Evolutionary conservation across 805 yeast species (phyloP), one percentile per base, ranked within the genome.

Genomic region (Metschnikowia bowlesiae): DNA sequence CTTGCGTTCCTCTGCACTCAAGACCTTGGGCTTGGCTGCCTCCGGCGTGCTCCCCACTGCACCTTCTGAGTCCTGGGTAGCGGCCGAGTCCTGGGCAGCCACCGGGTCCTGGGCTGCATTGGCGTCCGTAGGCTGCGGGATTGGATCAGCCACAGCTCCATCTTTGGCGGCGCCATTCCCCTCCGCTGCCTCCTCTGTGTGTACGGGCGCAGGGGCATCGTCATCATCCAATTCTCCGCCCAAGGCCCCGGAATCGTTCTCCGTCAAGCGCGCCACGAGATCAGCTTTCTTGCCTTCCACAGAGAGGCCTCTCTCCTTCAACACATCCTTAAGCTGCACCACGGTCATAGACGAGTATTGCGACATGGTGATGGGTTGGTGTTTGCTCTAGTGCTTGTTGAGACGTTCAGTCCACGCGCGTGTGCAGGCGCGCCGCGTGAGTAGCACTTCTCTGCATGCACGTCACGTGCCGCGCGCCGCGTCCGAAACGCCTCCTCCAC

Each of bases 231-330:
- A 44, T 10, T 49, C 47, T 11, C 29, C 45, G 34, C 39, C 51
- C 46, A 35, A 16, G 16, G 39, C 40, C n/a, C 38, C 35, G 30
- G 49, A 29, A 58, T 84, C 91, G 32, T 76, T 66, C 53, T 82
- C 89, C 52, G 74, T 79, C 54, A 87, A 71, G 59, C 94, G 78
- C 13, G 79, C 79, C 50, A 87, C 72, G 57, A 87, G 71, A 47
- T 89, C 97, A 39, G 85, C 83, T 67, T 92, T 92, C 59, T 88
- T 83, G 22, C 98, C 98, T 37, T 79, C 79, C 6, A 75, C 73
- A 2, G 94, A 66, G 46, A 92, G 77, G 1, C 85, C 86, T 53
- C 83, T 82, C 22, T 76, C 68, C 59, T 85, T 84, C 59, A 92
- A 77, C 50, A 80, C 62, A 54, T 87, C 96, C 65, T 88, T 91